A percentile compares a stretch with the other conserved stretches of the same genome.
These are phyloP conservation scores for Phaeotremella skinneri DNA, from an alignment of 768 basidiomycete species.

Conservation along the genomic window DNA sequence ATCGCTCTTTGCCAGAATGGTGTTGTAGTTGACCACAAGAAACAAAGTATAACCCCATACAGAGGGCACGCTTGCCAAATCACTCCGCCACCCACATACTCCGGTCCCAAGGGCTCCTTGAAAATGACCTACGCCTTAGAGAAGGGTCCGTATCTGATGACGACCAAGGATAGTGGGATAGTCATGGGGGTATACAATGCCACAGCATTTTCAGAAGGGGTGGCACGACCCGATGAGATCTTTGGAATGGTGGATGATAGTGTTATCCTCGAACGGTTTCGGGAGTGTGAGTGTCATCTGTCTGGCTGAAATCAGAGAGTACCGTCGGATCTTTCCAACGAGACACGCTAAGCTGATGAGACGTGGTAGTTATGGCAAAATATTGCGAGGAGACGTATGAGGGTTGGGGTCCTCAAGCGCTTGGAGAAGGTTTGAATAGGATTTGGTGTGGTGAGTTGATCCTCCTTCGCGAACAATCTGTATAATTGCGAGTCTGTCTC, in stretches of 20 bases:
- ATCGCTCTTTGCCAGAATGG: constrained; percentile 3
- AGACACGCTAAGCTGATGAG: too few relatives aligned
- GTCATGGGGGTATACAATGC: constrained; percentile 19
- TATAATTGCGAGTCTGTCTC: too few relatives aligned
- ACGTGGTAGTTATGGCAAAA: constrained; percentile 19
- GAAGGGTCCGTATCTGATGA: constrained; percentile 26
- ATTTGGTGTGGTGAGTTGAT: too few relatives aligned
- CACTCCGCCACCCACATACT: constrained; percentile 20
- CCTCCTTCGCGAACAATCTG: too few relatives aligned
- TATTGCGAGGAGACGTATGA: constrained; percentile 28
- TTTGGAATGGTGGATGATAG: constrained; percentile 15
- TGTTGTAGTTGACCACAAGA: not conserved
- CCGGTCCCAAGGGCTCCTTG: constrained; percentile 18
- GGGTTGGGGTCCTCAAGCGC: constrained; percentile 28
- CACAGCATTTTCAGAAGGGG: constrained; percentile 5
- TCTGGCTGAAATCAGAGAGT: too few relatives aligned
- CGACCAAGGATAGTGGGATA: constrained; percentile 16
- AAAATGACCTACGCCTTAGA: constrained; percentile 16
- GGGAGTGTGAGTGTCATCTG: constrained; percentile 20
- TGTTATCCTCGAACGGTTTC: constrained; percentile 5
- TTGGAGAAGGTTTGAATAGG: constrained; percentile 36
- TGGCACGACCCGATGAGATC: constrained; percentile 17
- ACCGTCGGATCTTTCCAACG: too few relatives aligned
- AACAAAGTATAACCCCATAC: constrained; percentile 17
- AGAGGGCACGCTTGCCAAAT: constrained; percentile 23